Conservation (phyloP, 352 stramenopile species). For the Phytophthora syringae region DNA sequence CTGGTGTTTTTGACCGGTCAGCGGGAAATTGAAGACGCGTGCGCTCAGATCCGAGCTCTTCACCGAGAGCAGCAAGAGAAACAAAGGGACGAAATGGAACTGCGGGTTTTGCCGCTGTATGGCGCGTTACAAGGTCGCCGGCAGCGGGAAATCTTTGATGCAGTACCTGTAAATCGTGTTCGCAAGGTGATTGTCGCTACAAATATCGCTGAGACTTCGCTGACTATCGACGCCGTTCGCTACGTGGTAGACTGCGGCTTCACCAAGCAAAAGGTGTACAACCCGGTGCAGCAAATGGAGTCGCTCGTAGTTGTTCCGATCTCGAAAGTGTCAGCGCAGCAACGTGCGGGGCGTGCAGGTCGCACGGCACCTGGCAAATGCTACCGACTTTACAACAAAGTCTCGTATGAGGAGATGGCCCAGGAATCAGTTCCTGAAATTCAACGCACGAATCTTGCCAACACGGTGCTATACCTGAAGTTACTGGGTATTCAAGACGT, state of each 20-base stretch:
- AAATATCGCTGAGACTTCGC: constrained; percentile 97
- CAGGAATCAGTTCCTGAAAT: constrained; percentile 99
- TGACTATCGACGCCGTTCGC: constrained; percentile 98
- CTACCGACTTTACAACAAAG: constrained; percentile 98
- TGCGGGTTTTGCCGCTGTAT: constrained; percentile 94
- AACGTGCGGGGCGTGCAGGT: constrained; percentile 95
- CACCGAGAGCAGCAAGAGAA: constrained; percentile 20
- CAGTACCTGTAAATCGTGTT: constrained; percentile 70
- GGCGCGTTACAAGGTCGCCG: constrained; percentile 92
- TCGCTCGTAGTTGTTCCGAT: constrained; percentile 95
- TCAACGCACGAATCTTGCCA: constrained; percentile 93
- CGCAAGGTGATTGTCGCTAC: constrained; percentile 92
- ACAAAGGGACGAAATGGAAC: constrained; percentile 38
- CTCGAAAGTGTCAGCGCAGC: constrained; percentile 93
- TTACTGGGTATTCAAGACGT: constrained; percentile 77
- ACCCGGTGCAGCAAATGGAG: constrained; percentile 77
- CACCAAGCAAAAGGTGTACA: constrained; percentile 94
- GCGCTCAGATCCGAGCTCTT: constrained; percentile 78
- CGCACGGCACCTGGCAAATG: constrained; percentile 97
- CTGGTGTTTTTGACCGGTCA: constrained; percentile 96
- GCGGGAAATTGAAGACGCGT: constrained; percentile 94
- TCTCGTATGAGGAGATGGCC: constrained; percentile 96
- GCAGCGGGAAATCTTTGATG: constrained; percentile 95
- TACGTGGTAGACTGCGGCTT: constrained; percentile 86
- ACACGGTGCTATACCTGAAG: constrained; percentile 94